Base-by-base conservation (phyloP, 139 green algal species). In the Ettlia oleoabundans region DNA sequence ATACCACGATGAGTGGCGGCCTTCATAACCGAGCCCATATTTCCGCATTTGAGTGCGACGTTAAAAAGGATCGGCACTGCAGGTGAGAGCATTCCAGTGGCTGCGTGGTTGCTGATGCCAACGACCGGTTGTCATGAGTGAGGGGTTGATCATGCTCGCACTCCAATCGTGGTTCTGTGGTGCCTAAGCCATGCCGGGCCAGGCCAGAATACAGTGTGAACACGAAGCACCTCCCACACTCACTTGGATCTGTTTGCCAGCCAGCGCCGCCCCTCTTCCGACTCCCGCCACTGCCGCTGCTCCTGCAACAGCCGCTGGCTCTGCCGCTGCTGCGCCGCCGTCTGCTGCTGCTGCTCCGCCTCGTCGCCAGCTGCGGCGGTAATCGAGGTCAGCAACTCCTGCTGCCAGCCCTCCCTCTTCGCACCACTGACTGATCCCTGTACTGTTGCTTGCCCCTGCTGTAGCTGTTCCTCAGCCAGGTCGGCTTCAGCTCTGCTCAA, bases 211-310 rank as follows among this genome's bases (percentile, higher is more conserved):
- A n/a, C n/a, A n/a, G n/a, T n/a, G n/a, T n/a, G n/a, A n/a, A n/a
- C n/a, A n/a, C n/a, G n/a, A n/a, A 3, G 1, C 19, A 5, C 15
- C 71, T 1, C 30, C 42, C 51, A 10, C 1, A 1, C 76, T 64
- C 26, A 80, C 77, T 65, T 82, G 41, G 41, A 47, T 8, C 78
- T 43, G 26, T 83, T 65, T 0, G 37, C 42, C 47, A 58, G 26
- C 79, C 79, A 84, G 18, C 37, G 38, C 52, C 24, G 38, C n/a
- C 78, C 79, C 79, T 78, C 79, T 22, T 73, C 53, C 5, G 42
- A 62, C 3, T 21, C 68, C 35, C 42, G 70, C 70, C 81, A 85
- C 22, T 38, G 19, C 38, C 8, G 24, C 64, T 66, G 80, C 84
- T 88, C 67, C 52, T 42, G 9, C 10, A 15, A 38, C 43, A 76